These are phyloP conservation scores for Colletotrichum sp. DNA, from an alignment of 2,329 filamentous ascomycete species.

Conservation along the genomic window DNA sequence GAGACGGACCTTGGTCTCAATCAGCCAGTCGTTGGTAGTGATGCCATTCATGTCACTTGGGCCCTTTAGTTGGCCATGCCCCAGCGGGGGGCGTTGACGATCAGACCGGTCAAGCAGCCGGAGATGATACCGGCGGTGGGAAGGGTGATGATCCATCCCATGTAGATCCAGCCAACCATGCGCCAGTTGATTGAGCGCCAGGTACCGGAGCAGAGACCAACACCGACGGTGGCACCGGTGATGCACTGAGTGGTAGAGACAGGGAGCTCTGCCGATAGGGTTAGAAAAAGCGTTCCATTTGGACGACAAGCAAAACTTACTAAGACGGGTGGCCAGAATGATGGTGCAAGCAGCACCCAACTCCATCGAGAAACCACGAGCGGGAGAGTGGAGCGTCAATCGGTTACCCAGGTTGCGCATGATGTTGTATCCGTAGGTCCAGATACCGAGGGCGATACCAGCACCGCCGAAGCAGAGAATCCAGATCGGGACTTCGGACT, in stretches of 20 bases:
- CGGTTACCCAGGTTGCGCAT: conserved; percentile 65
- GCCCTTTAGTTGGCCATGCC: conserved; percentile 18
- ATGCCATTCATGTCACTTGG: background rate
- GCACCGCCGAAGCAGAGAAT: conserved; percentile 48
- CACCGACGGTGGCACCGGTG: conserved; percentile 60
- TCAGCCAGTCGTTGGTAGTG: background rate
- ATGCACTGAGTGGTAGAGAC: conserved; percentile 66
- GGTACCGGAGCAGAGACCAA: conserved; percentile 58
- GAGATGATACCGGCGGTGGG: conserved; percentile 53
- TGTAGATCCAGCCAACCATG: conserved; percentile 58
- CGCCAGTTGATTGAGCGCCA: conserved; percentile 62
- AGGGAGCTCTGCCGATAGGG: conserved; percentile 42
- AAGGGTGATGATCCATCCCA: conserved; percentile 57
- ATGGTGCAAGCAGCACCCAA: conserved; percentile 64
- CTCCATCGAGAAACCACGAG: conserved; percentile 54
- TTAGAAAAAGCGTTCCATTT: background rate
- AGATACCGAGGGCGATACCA: conserved; percentile 48
- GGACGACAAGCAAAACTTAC: conserved; percentile 24
- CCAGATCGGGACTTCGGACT: conserved; percentile 62
- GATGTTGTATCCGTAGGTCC: conserved; percentile 60
- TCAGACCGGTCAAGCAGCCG: conserved; percentile 60
- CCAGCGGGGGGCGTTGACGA: conserved; percentile 62
- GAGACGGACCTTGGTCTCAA: background rate
- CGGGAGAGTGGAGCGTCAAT: conserved; percentile 61
- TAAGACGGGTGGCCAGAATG: conserved; percentile 66